Conservation (phyloP, 768 basidiomycete genomes). For the Suillus discolor region DNA sequence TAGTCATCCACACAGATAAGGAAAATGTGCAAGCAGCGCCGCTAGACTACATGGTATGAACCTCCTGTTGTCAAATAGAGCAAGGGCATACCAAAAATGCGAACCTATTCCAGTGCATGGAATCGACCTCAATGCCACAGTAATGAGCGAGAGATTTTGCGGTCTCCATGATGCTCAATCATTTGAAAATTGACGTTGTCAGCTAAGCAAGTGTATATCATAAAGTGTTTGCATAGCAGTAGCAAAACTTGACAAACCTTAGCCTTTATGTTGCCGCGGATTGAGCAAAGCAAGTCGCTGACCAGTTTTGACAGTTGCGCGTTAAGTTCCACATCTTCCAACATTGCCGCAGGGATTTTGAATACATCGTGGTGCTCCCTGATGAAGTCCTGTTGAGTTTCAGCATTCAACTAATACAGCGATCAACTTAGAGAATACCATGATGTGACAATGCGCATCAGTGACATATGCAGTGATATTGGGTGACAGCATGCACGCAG, state of each 20-base stretch:
- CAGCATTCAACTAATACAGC: background rate
- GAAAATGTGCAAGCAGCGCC: constrained; percentile 2
- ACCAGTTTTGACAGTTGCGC: background rate
- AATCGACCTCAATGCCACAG: constrained; percentile 9
- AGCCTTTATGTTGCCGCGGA: constrained; percentile 6
- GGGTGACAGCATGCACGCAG: too few species aligned
- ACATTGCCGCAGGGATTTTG: constrained; percentile 4
- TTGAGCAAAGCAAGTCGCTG: background rate
- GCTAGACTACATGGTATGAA: background rate
- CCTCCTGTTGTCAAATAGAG: background rate
- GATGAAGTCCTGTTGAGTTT: constrained; percentile 6
- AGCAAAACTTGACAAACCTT: background rate
- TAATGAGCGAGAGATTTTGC: background rate
- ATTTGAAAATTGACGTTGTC: background rate
- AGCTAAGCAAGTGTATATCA: background rate
- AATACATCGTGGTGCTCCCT: constrained; percentile 4
- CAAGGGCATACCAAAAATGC: constrained; percentile 7
- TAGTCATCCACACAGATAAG: constrained; percentile 4
- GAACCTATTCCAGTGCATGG: constrained; percentile 8
- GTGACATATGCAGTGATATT: constrained; percentile 8
- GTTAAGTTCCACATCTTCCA: constrained; percentile 1
- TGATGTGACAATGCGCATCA: constrained; percentile 5
- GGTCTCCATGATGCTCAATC: constrained; percentile 7
- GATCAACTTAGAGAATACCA: background rate
- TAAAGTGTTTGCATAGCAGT: background rate